Base-by-base conservation (phyloP, 129 eudicot genomes). In the carrot (Daucus carota) region DNA sequence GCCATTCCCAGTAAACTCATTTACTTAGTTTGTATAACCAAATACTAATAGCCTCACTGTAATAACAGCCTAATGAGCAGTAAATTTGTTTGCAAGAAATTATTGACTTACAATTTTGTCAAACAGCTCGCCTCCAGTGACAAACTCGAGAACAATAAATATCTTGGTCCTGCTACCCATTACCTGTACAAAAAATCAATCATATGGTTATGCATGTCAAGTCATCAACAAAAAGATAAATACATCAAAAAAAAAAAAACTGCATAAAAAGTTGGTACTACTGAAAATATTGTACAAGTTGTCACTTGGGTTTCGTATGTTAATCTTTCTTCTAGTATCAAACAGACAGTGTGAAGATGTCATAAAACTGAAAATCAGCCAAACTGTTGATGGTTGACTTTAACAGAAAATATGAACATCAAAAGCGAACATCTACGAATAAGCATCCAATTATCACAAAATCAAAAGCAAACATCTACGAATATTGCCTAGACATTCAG, bases 161-260 rank as follows among this genome's bases (percentile, higher is more conserved):
- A 94, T 91, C 80, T 91, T 94, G 78, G 93, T 91, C 90, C 86
- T 94, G 92, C 98, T 91, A 42, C 88, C 98, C 97, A 91, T 89
- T 76, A 94, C 98, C 98, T 94, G 84, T 74, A 85, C 47, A 80
- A 46, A 81, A 75, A 7, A 66, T 76, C 65, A 28, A 75, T 66
- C 47, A 79, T 13, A 43, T 6, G 48, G 43, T 66, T 32, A n/a
- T 70, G 73, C 1, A 36, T 40, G 26, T 13, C 46, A 62, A 62
- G 17, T 28, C 29, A 1, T 22, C 62, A 62, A 62, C 68, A 28
- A 62, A 60, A 62, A 62, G 20, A 62, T 62, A 62, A 60, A 60
- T 60, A 12, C n/a, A n/a, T n/a, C n/a, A 13, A 60, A 11, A 22
- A 54, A 54, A 16, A 22, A 7, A 54, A n/a, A n/a, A 28, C 22